Evolutionary conservation across 1,284 basidiomycete species (phyloP), one percentile per base, ranked within the genome.

Genomic region (Ganoderma sinense): DNA sequence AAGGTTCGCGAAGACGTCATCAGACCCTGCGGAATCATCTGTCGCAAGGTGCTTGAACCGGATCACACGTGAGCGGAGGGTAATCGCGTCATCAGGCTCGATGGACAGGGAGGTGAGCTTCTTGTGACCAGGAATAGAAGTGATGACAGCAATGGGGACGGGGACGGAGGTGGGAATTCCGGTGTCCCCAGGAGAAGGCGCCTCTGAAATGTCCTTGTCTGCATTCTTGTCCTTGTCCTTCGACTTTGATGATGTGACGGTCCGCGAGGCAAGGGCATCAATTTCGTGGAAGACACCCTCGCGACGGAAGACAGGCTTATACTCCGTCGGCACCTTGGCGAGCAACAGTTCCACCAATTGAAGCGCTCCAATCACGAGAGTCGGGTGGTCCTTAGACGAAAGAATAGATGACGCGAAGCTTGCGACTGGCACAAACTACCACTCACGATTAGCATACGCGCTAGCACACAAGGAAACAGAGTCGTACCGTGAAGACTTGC

Each of bases 241-340:
- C 4, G 85, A 84, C 73, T 88, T 91, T 11, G 85, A 76, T 0
- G 90, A 83, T 4, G 84, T 83, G 39, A 97, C 82, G 4, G 86
- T 78, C 62, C 91, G 87, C 16, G 86, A 84, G 14, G 94, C 91
- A 36, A 97, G 83, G 3, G 84, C 80, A 73, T 96, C 95, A 40
- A 98, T 91, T 80, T 98, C 97, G 79, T 97, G 94, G 78, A 97
- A 91, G 45, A 98, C 97, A 20, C 97, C 97, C 81, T 99, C 97
- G 56, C 96, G 88, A 20, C 94, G 89, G 86, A 98, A 96, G 0
- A 92, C 91, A 20, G 94, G 92, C 76, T 91, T 91, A 81, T 97
- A 98, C 61, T 95, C 88, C 7, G 88, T 83, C 3, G 94, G 92
- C 45, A 95, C 86, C 80, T 97, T 98, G 77, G 83, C 85, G 55